These are phyloP conservation scores for Pyrus bretschneideri DNA, from an alignment of 306 rosid genomes.

Conservation along the genomic window DNA sequence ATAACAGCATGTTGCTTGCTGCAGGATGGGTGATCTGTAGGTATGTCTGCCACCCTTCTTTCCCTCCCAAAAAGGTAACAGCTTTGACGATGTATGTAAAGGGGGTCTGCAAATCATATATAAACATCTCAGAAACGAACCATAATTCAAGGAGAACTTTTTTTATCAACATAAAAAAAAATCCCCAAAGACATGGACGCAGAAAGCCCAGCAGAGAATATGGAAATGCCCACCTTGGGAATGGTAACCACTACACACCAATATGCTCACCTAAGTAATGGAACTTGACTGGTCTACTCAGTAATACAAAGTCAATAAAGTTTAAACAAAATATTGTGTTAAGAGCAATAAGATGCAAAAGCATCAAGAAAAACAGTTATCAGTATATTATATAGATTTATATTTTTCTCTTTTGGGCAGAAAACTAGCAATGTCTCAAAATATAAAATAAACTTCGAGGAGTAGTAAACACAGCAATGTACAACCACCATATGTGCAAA, in stretches of 20 bases:
- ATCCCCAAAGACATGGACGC: background rate
- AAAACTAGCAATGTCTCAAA: background rate
- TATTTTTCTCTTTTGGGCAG: background rate
- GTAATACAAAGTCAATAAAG: background rate
- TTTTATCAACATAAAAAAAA: background rate
- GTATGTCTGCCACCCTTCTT: constrained; percentile 93
- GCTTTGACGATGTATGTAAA: constrained; percentile 93
- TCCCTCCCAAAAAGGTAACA: constrained; percentile 97
- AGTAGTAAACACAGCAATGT: background rate
- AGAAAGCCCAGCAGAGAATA: background rate
- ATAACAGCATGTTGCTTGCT: constrained; percentile 99
- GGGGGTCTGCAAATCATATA: constrained; percentile 67
- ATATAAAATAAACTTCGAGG: background rate
- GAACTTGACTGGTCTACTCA: background rate
- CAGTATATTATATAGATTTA: background rate
- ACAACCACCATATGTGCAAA: background rate
- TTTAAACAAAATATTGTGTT: background rate
- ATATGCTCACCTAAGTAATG: background rate
- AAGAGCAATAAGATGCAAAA: background rate
- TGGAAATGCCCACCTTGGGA: background rate
- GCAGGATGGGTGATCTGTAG: constrained; percentile 98
- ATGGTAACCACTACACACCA: background rate
- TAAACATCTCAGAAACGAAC: constrained; percentile 16
- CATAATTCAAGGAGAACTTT: background rate
- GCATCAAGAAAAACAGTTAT: background rate